Evolutionary conservation across 306 rosid species (phyloP).

Genomic region (Sechiopsis laciniata): DNA sequence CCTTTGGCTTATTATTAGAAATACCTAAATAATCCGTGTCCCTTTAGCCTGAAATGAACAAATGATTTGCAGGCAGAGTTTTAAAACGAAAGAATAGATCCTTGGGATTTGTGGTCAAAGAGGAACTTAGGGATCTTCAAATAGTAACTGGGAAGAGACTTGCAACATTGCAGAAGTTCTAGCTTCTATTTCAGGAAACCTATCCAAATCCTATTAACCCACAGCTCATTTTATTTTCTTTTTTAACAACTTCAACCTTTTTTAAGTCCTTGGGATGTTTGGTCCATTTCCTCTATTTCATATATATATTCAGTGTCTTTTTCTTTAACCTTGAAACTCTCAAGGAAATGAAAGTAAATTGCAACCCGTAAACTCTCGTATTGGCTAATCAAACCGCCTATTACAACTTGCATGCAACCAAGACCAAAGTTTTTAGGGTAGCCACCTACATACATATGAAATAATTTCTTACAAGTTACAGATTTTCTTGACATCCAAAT

Average conservation of each 20-base stretch:
- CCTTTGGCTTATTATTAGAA: too few relatives aligned
- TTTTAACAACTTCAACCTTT: not conserved
- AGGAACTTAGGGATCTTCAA: not conserved
- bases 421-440: not conserved
- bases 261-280: not conserved
- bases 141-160: not conserved
- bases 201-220: not conserved
- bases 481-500: too few relatives aligned
- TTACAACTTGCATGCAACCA: conserved; percentile 6
- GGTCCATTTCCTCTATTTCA: not conserved
- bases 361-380: not conserved
- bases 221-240: too few relatives aligned
- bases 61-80: not conserved
- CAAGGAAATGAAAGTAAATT: not conserved
- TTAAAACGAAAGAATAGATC: not conserved
- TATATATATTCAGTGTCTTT: not conserved
- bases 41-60: conserved; percentile 7
- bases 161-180: not conserved
- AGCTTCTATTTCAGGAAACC: conserved; percentile 12
- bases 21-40: not conserved
- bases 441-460: too few relatives aligned
- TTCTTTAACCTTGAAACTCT: not conserved
- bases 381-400: not conserved
- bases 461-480: too few relatives aligned
- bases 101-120: not conserved